These are phyloP conservation scores for Hemerocallis citrina DNA, from an alignment of 106 monocot genomes.

Conservation along the genomic window DNA sequence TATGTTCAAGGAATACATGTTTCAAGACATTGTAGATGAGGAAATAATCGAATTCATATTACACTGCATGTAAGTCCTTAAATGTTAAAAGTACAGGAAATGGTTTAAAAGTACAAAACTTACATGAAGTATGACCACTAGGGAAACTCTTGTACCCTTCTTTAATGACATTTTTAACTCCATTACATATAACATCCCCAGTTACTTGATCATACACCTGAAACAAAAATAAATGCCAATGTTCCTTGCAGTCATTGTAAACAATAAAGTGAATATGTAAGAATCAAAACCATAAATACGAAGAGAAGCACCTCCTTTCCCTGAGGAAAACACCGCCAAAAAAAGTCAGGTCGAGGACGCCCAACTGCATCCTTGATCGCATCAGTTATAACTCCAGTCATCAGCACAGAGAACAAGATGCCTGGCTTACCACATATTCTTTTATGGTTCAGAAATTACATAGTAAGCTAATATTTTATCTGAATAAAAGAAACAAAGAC, in stretches of 20 bases:
- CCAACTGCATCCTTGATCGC: constrained; percentile 49
- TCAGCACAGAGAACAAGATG: constrained; percentile 38
- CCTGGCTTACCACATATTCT: constrained; percentile 19
- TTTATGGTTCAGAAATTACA: not conserved
- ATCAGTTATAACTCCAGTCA: constrained; percentile 41
- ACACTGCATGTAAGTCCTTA: too few species aligned
- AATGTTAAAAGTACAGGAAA: too few species aligned
- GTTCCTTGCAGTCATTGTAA: not conserved
- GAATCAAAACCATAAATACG: not conserved
- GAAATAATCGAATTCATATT: too few species aligned
- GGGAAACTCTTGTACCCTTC: constrained; percentile 66
- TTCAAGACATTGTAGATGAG: too few species aligned
- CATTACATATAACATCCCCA: constrained; percentile 48
- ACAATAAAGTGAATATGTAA: not conserved
- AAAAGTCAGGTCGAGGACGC: constrained; percentile 62
- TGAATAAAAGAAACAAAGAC: not conserved
- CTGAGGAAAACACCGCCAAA: constrained; percentile 65
- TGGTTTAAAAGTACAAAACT: too few species aligned
- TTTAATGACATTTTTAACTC: constrained; percentile 24
- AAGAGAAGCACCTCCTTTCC: constrained; percentile 34
- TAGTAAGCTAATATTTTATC: not conserved
- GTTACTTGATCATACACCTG: constrained; percentile 48
- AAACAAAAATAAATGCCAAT: not conserved
- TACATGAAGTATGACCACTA: constrained; percentile 68
- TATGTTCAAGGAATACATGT: too few species aligned